Base-by-base conservation (phyloP, 2,329 filamentous ascomycete genomes). In the Drechslerella coelobrocha region DNA sequence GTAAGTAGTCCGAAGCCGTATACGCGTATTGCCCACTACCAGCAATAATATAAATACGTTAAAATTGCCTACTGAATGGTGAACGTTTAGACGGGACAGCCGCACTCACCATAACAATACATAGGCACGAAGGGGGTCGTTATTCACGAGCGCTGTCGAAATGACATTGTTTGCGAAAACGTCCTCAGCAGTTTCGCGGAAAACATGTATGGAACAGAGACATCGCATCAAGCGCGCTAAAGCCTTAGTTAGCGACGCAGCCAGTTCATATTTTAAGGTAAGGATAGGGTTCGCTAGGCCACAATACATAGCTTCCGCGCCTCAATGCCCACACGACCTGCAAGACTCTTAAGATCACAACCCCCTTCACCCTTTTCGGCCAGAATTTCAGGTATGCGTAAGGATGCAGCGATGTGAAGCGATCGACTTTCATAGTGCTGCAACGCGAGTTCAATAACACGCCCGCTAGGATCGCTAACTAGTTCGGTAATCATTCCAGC, bases 141-240 rank as follows among this genome's bases (percentile, higher is more conserved):
- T 80, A 4, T 69, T 55, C 0, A 79, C 77, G 6, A 80, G 62
- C 0, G 77, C 75, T 31, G 71, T 68, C 2, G 79, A 79, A n/a
- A 80, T 77, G n/a, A 50, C 37, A 68, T 80, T 80, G 56, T 80
- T 80, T 31, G 76, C 74, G 68, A 79, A 80, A 3, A 68, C 50
- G 45, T 79, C 77, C 26, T 75, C 73, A 0, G 57, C 63, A 0
- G 74, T 56, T 60, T 79, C 77, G 19, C 71, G 29, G 68, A 80
- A 79, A 43, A 80, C 73, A 52, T 78, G 77, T 29, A 76, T 77
- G 6, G 79, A 79, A 62, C 76, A 77, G 8, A 80, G 74, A 48
- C 74, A 78, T 14, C 78, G 76, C 73, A 79, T 73, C 24, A 79
- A 55, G 27, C 78, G 77, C 31, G 77, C 78, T 79, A 57, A 12